phyloP scores from a whole-genome alignment of 2,329 filamentous ascomycete species.

The Knufia petricola region DNA sequence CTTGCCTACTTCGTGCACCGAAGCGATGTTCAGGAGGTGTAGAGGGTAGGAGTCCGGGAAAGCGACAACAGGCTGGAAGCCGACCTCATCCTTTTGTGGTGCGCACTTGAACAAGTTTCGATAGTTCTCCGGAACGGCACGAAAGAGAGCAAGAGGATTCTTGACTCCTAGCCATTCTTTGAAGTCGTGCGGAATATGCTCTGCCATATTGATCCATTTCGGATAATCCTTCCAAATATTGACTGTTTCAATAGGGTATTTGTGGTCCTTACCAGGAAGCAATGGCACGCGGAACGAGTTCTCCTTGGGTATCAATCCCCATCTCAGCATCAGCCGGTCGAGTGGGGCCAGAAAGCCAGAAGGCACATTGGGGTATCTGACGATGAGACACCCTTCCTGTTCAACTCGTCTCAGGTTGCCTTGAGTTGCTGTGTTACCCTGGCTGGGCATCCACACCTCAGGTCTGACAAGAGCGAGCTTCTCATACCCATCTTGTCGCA shows the following conservation, averaged over 20 bases:
- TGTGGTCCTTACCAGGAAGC: slow-evolving; percentile 35
- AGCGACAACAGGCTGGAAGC: slow-evolving; percentile 44
- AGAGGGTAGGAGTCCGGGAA: slow-evolving; percentile 53
- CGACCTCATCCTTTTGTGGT: slow-evolving; percentile 41
- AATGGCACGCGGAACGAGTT: slow-evolving; percentile 46
- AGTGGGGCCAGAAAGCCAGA: slow-evolving; percentile 10
- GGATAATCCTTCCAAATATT: slow-evolving; percentile 49
- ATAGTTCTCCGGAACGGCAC: slow-evolving; percentile 36
- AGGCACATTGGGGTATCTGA: slow-evolving; percentile 35
- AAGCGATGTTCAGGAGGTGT: slow-evolving; percentile 46
- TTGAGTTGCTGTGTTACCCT: slow-evolving; percentile 23
- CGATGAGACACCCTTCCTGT: slow-evolving; percentile 44
- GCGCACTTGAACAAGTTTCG: slow-evolving; percentile 47
- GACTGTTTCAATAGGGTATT: slow-evolving; percentile 39
- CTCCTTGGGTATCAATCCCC: slow-evolving; percentile 28
- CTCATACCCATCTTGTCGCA: slow-evolving; percentile 41
- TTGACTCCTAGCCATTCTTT: slow-evolving; percentile 40
- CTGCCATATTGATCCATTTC: slow-evolving; percentile 30
- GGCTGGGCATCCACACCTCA: slow-evolving; percentile 48
- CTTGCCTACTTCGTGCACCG: slow-evolving; percentile 42
- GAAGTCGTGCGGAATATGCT: slow-evolving; percentile 39
- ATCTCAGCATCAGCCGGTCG: slow-evolving; percentile 12
- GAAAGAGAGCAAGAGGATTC: slow-evolving; percentile 45
- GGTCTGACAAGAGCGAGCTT: slow-evolving; percentile 59
- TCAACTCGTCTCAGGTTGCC: slow-evolving; percentile 34